These are phyloP conservation scores for Gastrolobium bilobum DNA, from an alignment of 306 rosid species.

Conservation along the genomic window DNA sequence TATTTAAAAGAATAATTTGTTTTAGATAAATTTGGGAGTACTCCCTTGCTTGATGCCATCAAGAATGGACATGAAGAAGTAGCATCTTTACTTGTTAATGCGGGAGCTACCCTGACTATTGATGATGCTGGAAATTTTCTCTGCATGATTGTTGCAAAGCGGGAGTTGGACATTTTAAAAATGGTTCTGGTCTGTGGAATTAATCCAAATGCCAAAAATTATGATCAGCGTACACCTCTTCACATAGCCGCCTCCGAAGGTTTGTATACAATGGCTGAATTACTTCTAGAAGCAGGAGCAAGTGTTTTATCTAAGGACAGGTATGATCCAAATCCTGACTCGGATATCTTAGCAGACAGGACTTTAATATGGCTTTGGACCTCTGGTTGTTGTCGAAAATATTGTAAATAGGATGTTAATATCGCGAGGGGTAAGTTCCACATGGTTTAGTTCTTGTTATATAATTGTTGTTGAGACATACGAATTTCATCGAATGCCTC, in stretches of 20 bases:
- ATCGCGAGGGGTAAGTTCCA: no score
- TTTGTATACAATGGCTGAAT: conserved; percentile 53
- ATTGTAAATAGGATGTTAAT: no score
- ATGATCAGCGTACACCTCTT: conserved; percentile 68
- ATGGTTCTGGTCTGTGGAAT: conserved; percentile 60
- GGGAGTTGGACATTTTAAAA: conserved; percentile 55
- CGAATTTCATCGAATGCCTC: no score
- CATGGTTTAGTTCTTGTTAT: no score
- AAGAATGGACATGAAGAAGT: conserved; percentile 69
- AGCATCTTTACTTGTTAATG: conserved; percentile 59
- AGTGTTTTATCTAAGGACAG: conserved; percentile 72
- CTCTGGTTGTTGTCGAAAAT: background rate
- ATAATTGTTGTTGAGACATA: no score
- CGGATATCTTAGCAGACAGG: background rate
- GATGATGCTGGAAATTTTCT: conserved; percentile 70
- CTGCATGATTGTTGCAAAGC: conserved; percentile 60
- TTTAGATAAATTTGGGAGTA: conserved; percentile 70
- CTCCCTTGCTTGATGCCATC: conserved; percentile 77
- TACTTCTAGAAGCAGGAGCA: conserved; percentile 72
- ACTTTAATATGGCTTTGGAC: conserved; percentile 17
- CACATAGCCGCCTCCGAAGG: conserved; percentile 80
- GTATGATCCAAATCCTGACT: conserved; percentile 47
- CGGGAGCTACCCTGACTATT: conserved; percentile 63
- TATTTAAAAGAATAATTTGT: conserved; percentile 27
- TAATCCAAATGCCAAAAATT: conserved; percentile 74